These are phyloP conservation scores for Ilyonectria sp. DNA, from an alignment of 2,329 filamentous ascomycete species.

Conservation along the genomic window DNA sequence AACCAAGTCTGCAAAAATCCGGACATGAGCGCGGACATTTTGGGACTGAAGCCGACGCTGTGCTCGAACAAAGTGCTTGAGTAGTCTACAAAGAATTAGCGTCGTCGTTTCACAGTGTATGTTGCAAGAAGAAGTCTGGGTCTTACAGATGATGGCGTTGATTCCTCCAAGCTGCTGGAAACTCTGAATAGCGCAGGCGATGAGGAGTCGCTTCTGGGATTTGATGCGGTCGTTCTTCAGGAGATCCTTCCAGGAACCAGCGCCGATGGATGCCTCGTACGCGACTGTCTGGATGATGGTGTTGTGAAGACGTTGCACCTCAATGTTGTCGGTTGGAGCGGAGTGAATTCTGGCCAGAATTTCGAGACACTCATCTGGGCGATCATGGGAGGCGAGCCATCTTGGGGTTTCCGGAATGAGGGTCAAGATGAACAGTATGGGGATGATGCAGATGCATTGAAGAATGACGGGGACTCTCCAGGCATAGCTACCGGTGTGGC, in stretches of 20 bases:
- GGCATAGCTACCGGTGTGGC: slow-evolving; percentile 49
- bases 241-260: slow-evolving; percentile 50
- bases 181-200: slow-evolving; percentile 51
- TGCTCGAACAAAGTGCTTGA: slow-evolving; percentile 62
- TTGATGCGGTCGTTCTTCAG: slow-evolving; percentile 53
- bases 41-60: slow-evolving; percentile 58
- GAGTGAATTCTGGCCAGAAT: slow-evolving; percentile 57
- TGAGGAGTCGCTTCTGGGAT: slow-evolving; percentile 49
- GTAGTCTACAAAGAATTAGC: slow-evolving; percentile 53
- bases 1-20: slow-evolving; percentile 66
- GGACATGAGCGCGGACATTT: slow-evolving; percentile 66
- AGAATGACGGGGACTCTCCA: slow-evolving; percentile 60
- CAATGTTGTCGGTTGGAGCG: slow-evolving; percentile 37
- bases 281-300: slow-evolving; percentile 53
- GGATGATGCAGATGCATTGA: slow-evolving; percentile 57
- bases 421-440: slow-evolving; percentile 56
- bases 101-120: background rate
- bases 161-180: slow-evolving; percentile 65
- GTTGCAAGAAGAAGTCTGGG: background rate
- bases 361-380: slow-evolving; percentile 53
- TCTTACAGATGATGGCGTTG: slow-evolving; percentile 62
- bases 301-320: slow-evolving; percentile 46
- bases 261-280: slow-evolving; percentile 51
- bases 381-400: slow-evolving; percentile 59
- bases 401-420: slow-evolving; percentile 61